These are phyloP conservation scores for Linum usitatissimum DNA, from an alignment of 345 rosid species.

Conservation along the genomic window DNA sequence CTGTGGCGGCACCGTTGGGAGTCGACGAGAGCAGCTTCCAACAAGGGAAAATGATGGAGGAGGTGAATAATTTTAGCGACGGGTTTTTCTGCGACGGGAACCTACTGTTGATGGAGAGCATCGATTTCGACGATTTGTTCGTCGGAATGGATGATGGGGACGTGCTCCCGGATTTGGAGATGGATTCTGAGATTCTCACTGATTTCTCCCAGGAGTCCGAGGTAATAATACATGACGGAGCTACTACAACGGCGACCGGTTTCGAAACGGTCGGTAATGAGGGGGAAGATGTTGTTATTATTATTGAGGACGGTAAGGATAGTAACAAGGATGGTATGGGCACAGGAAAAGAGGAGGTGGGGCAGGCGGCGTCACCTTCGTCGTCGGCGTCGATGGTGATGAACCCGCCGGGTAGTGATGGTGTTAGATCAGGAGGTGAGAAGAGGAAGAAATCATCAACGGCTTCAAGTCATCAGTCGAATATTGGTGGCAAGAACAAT, in stretches of 20 bases:
- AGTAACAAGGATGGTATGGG: not conserved
- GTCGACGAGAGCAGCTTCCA: slow-evolving; percentile 24
- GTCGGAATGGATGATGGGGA: slow-evolving; percentile 47
- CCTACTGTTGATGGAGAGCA: slow-evolving; percentile 32
- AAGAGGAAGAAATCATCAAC: slow-evolving; percentile 38
- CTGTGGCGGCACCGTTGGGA: slow-evolving; percentile 21
- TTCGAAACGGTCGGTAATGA: not conserved
- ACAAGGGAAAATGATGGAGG: slow-evolving; percentile 40
- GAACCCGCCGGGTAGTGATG: slow-evolving; percentile 12
- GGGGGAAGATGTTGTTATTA: not conserved
- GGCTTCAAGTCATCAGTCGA: slow-evolving; percentile 19
- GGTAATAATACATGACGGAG: slow-evolving; percentile 2
- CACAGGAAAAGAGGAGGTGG: slow-evolving; percentile 31
- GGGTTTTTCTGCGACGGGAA: slow-evolving; percentile 6
- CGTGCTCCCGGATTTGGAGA: slow-evolving; percentile 58
- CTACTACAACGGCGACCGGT: not conserved
- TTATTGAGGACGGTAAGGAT: not conserved
- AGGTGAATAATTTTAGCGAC: slow-evolving; percentile 32
- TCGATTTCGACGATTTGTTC: slow-evolving; percentile 73
- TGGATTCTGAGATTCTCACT: slow-evolving; percentile 53
- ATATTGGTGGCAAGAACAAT: slow-evolving; percentile 10
- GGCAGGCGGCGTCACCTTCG: slow-evolving; percentile 20
- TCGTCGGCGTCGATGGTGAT: slow-evolving; percentile 17
- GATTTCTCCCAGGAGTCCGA: slow-evolving; percentile 58
- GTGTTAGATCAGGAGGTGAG: slow-evolving; percentile 23